phyloP scores from a whole-genome alignment of 345 rosid genomes.

The Excoecaria cochinchinensis region DNA sequence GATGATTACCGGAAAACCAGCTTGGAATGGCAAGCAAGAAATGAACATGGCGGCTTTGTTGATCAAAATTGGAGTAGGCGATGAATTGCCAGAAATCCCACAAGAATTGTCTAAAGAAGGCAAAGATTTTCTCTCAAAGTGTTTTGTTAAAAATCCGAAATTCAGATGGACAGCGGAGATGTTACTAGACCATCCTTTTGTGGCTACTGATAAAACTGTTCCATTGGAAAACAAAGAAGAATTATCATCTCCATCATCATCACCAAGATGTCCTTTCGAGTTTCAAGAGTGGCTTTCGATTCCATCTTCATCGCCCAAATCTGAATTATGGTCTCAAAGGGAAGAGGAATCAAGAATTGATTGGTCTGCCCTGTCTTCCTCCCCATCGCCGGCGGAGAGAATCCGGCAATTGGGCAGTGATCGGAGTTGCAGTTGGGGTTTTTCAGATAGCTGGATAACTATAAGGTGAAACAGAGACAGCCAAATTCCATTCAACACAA shows the following conservation, averaged over 20 bases:
- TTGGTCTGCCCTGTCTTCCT: background rate
- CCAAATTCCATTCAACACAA: background rate
- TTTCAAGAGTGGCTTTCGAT: slow-evolving; percentile 19
- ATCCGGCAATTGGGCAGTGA: slow-evolving; percentile 19
- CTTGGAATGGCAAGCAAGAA: slow-evolving; percentile 22
- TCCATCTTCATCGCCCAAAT: slow-evolving; percentile 9
- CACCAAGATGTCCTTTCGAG: slow-evolving; percentile 27
- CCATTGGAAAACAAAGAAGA: slow-evolving; percentile 3
- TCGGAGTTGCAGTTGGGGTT: slow-evolving; percentile 8
- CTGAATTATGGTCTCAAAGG: slow-evolving; percentile 6
- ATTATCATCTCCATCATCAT: background rate
- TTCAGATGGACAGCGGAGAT: slow-evolving; percentile 39
- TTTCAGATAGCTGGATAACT: slow-evolving; percentile 16
- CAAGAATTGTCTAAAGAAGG: slow-evolving; percentile 23
- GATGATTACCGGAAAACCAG: slow-evolving; percentile 37
- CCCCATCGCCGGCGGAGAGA: slow-evolving; percentile 15
- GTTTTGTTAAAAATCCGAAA: slow-evolving; percentile 29
- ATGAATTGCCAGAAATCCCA: slow-evolving; percentile 30
- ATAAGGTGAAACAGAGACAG: slow-evolving; percentile 17
- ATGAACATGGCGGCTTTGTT: slow-evolving; percentile 14
- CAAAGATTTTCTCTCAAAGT: slow-evolving; percentile 35
- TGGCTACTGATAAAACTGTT: slow-evolving; percentile 3
- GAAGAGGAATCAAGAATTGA: background rate
- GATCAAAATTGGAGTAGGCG: slow-evolving; percentile 21
- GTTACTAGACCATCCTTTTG: slow-evolving; percentile 36